phyloP scores from a whole-genome alignment of 225 moss, liverwort and hornwort species.

The Marchantia polymorpha region DNA sequence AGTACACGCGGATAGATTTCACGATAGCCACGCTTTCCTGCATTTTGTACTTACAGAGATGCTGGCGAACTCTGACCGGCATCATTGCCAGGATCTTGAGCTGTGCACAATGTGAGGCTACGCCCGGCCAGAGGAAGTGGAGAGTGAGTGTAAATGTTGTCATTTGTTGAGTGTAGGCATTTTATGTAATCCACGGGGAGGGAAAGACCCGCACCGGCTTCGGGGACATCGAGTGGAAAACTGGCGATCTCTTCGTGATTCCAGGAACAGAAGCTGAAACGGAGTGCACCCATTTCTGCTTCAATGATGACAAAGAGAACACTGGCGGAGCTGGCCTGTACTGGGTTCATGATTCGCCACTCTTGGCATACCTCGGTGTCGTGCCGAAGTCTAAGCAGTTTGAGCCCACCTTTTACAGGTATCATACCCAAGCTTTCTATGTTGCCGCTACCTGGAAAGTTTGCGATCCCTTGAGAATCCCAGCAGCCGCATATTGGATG shows the following conservation, averaged over 20 bases:
- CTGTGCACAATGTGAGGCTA: no score
- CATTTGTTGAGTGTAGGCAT: slow-evolving; percentile 29
- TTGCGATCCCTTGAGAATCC: no score
- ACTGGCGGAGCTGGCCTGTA: slow-evolving; percentile 61
- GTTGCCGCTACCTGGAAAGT: background rate
- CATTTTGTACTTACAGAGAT: no score
- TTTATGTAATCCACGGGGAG: slow-evolving; percentile 58
- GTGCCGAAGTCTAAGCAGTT: slow-evolving; percentile 48
- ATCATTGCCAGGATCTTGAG: no score
- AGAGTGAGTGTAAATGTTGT: background rate
- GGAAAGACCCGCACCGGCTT: slow-evolving; percentile 35
- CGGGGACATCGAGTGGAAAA: slow-evolving; percentile 55
- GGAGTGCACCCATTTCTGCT: slow-evolving; percentile 46
- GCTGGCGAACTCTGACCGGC: no score
- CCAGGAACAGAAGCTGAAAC: slow-evolving; percentile 46
- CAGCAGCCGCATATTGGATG: no score
- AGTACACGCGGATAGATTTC: no score
- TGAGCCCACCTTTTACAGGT: slow-evolving; percentile 58
- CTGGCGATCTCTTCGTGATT: slow-evolving; percentile 55
- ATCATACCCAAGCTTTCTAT: background rate
- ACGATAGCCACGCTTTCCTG: no score
- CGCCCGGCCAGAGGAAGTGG: no score
- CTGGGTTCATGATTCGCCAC: slow-evolving; percentile 59
- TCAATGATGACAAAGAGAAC: slow-evolving; percentile 36
- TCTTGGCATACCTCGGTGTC: slow-evolving; percentile 59